Conservation (phyloP, 768 basidiomycete genomes). For the Lactifluus rugatus region DNA sequence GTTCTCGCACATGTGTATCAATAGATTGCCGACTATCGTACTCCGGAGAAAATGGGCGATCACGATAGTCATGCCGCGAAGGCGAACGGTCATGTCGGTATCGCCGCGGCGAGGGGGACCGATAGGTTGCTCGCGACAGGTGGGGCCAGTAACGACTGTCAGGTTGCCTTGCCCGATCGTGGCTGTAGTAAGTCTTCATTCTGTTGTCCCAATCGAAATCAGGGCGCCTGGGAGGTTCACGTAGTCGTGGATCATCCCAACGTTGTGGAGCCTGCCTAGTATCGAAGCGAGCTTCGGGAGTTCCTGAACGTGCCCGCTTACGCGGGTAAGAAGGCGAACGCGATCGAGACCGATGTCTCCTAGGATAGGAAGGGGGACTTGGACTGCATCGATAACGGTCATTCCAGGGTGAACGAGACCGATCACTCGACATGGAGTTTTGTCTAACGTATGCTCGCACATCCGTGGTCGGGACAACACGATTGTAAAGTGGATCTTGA, state of each 20-base stretch:
- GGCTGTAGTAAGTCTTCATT: background rate
- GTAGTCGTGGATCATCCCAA: background rate
- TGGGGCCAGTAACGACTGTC: background rate
- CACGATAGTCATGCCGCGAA: background rate
- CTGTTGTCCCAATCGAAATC: background rate
- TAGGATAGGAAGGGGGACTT: background rate
- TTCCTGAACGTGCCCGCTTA: constrained; percentile 6
- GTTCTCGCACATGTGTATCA: background rate
- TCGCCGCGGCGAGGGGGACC: constrained; percentile 1
- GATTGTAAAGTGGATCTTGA: background rate
- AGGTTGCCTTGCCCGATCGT: background rate
- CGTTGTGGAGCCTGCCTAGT: background rate
- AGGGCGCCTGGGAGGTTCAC: background rate
- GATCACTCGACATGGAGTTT: background rate
- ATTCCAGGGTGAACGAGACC: background rate
- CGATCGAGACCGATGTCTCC: background rate
- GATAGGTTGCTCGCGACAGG: background rate
- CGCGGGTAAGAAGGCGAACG: constrained; percentile 4
- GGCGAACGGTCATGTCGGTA: background rate
- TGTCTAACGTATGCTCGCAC: background rate
- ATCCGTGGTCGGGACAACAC: background rate
- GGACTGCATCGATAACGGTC: background rate
- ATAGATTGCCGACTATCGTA: background rate
- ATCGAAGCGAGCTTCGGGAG: constrained; percentile 1
- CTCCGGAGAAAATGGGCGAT: background rate